phyloP scores from a whole-genome alignment of 108 stramenopile genomes.

The Aurantiochytrium sp. region DNA sequence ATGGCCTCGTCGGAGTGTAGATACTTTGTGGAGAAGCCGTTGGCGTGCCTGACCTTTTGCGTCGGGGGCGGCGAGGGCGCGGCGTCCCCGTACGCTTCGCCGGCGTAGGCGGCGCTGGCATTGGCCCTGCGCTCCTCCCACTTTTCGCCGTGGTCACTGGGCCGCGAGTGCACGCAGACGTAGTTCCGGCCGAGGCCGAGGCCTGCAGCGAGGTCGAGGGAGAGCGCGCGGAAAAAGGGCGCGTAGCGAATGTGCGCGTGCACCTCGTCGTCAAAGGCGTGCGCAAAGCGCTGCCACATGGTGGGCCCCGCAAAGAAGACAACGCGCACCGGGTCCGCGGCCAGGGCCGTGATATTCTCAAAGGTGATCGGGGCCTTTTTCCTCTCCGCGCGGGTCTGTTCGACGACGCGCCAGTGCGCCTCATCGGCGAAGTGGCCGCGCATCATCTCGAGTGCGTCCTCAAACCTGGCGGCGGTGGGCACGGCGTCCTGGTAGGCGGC shows the following conservation, averaged over 20 bases:
- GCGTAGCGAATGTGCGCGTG: neutral
- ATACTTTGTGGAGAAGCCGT: slow-evolving; percentile 12
- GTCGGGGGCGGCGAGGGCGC: neutral
- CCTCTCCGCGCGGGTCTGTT: neutral
- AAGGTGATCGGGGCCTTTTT: neutral
- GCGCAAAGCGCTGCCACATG: slow-evolving; percentile 10
- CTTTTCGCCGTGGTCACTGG: neutral
- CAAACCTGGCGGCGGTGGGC: neutral
- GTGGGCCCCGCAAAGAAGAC: slow-evolving; percentile 18
- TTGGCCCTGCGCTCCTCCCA: neutral
- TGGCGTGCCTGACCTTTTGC: neutral
- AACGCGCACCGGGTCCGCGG: neutral
- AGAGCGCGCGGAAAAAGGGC: slow-evolving; percentile 12
- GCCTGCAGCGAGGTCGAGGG: neutral
- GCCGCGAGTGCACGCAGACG: neutral
- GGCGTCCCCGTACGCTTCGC: neutral
- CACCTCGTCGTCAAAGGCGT: neutral
- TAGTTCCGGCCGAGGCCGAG: neutral
- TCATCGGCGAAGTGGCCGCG: too few species aligned
- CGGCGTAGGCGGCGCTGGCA: neutral
- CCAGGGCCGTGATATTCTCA: neutral
- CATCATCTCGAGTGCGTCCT: too few species aligned
- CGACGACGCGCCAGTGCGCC: neutral
- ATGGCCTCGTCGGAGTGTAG: neutral
- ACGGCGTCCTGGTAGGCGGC: neutral